Conservation (phyloP, 768 basidiomycete species). For the Hirschioporus abietinus region DNA sequence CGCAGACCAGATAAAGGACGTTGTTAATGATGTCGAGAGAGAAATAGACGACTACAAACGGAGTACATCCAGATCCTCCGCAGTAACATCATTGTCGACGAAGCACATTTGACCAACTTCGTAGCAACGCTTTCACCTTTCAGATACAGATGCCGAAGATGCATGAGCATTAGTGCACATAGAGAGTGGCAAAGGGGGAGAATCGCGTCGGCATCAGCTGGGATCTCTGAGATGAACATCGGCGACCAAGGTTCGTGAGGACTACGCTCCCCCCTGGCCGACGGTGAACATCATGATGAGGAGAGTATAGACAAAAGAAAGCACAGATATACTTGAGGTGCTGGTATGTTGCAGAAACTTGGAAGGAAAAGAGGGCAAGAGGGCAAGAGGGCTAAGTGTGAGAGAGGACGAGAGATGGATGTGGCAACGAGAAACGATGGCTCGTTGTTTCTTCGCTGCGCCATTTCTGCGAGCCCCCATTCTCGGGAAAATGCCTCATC, state of each 20-base stretch:
- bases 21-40: neutral
- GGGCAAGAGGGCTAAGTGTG: conserved; percentile 2
- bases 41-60: too few species aligned
- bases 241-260: conserved; percentile 35
- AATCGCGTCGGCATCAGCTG: neutral
- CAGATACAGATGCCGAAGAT: too few species aligned
- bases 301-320: neutral
- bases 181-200: neutral
- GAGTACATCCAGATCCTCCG: too few species aligned
- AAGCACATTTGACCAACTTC: too few species aligned
- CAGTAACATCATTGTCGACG: too few species aligned
- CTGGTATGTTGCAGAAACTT: neutral
- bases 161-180: neutral
- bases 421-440: neutral
- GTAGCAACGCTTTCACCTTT: too few species aligned
- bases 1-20: neutral
- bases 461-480: conserved; percentile 32
- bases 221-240: neutral
- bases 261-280: conserved; percentile 40
- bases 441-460: conserved; percentile 13
- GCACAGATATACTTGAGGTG: neutral
- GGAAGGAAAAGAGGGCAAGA: conserved; percentile 4
- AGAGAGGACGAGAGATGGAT: conserved; percentile 9
- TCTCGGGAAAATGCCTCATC: conserved; percentile 28
- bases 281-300: conserved; percentile 1